Evolutionary conservation across 2,329 filamentous ascomycete species (phyloP), one percentile per base, ranked within the genome.

Genomic region (Fonsecaea pugnacius): DNA sequence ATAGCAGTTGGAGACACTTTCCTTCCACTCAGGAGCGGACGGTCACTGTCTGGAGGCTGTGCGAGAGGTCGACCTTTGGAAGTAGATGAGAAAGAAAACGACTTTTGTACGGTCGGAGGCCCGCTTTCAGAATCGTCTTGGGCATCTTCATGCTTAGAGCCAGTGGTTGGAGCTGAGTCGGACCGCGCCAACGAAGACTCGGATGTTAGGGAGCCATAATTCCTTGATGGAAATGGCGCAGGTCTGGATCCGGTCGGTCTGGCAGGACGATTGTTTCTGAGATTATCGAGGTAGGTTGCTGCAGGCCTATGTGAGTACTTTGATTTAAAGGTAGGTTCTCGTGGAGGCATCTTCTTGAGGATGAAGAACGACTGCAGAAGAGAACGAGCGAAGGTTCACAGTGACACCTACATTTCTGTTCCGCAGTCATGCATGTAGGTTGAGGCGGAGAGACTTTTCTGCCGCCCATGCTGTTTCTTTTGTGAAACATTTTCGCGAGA

Each of bases 211-310:
- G 63, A 60, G 43, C 30, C 63, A 48, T 64, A 61, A 16, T 56
- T 60, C 48, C 63, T 59, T 33, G 68, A 46, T 12, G 62, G 35
- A 43, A 70, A 77, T 10, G 86, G 86, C 52, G 84, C 78, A 50
- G 87, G 86, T 61, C 87, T 78, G 52, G 86, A 87, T 64, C 87
- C 86, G 57, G 80, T 84, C 5, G 86, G 86, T 66, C 86, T 82
- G 6, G 81, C 75, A 59, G 82, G 82, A 61, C 83, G 82, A 72
- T 84, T 85, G 62, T 78, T 80, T 69, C 86, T 84, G 30, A 89
- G 81, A 66, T 87, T 84, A 67, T 83, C 81, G 53, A 89, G 78
- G 73, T 87, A 89, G 63, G 76, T 81, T 64, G 83, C 86, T 88
- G 74, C 69, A 67, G 60, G 62, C 24, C 50, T 38, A 35, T 63